Conservation (phyloP, 768 basidiomycete genomes). For the Termitomyces sp. region DNA sequence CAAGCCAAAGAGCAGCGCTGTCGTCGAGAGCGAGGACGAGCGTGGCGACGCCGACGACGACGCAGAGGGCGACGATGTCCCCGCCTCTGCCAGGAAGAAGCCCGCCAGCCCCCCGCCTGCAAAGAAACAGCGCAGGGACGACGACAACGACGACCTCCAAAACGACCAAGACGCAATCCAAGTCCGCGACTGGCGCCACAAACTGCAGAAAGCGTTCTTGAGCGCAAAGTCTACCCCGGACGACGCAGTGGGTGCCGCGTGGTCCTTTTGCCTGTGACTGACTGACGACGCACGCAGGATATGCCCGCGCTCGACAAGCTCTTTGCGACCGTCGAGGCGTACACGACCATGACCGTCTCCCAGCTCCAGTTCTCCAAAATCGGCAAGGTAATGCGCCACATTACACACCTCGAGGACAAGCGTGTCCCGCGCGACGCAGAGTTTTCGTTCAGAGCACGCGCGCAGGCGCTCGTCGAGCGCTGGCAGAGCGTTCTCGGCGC, state of each 20-base stretch:
- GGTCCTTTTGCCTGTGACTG: too few species aligned
- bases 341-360: conserved; percentile 64
- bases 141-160: conserved; percentile 49
- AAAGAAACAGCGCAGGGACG: conserved; percentile 58
- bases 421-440: conserved; percentile 52
- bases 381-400: conserved; percentile 78
- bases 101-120: conserved; percentile 49
- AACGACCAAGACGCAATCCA: conserved; percentile 60
- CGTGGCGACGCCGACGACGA: conserved; percentile 34
- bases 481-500: conserved; percentile 45
- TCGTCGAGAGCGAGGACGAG: conserved; percentile 68
- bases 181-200: conserved; percentile 80
- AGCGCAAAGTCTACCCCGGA: conserved; percentile 15
- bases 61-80: conserved; percentile 26
- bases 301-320: conserved; percentile 62
- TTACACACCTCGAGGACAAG: conserved; percentile 41
- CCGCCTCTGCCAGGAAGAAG: conserved; percentile 28
- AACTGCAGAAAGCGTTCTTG: conserved; percentile 69
- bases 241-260: conserved; percentile 6
- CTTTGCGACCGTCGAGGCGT: conserved; percentile 66
- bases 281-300: conserved; percentile 39
- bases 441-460: conserved; percentile 58
- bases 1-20: conserved; percentile 43
- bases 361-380: conserved; percentile 75
- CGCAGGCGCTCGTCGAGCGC: conserved; percentile 54